Base-by-base conservation (phyloP, 2,329 filamentous ascomycete genomes). In the Cryphonectria nitschkei region DNA sequence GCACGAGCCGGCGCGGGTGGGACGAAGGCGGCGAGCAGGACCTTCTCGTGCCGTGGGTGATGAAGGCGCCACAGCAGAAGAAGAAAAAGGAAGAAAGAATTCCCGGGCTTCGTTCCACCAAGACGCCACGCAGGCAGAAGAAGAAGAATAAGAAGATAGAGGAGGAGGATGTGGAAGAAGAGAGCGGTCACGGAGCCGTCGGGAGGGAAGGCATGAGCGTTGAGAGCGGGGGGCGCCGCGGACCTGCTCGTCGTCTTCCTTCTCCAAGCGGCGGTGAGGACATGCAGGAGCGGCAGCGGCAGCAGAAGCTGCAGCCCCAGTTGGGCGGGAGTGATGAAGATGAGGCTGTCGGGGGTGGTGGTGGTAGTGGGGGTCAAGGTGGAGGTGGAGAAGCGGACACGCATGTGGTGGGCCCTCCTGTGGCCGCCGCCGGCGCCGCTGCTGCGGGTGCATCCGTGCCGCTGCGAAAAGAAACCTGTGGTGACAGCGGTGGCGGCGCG, bases 31-130 rank as follows among this genome's bases (percentile, higher is more conserved):
- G 91, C 73, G 88, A 92, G 75, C 95, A 98, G 84, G 96, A 99
- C 82, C 90, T 96, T 73, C 92, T 98, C 83, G 96, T 99, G 64
- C 95, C 96, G 19, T 99, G 96, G 96, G 94, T 98, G 34, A 88
- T 95, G 79, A 83, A 82, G 77, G 76, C 74, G 64, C 77, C 78
- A 68, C 81, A 69, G 61, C 70, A 70, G n/a, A 65, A 70, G 60
- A 74, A 71, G 60, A 74, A 74, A 65, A 71, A 69, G 60, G 74
- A 74, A 66, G 70, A 70, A 63, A 41, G 14, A 61, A 26, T 6
- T 65, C 61, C 19, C 43, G 64, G 56, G 70, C 63, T 22, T 32
- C 41, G 11, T 37, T 16, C 62, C 39, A 50, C 56, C n/a, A 32
- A 22, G 37, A 32, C 37, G 26, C 37, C 34, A 9, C 29, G 71